Evolutionary conservation across 164 flowering plant genomes (phyloP).

Genomic region (Vitis riparia): DNA sequence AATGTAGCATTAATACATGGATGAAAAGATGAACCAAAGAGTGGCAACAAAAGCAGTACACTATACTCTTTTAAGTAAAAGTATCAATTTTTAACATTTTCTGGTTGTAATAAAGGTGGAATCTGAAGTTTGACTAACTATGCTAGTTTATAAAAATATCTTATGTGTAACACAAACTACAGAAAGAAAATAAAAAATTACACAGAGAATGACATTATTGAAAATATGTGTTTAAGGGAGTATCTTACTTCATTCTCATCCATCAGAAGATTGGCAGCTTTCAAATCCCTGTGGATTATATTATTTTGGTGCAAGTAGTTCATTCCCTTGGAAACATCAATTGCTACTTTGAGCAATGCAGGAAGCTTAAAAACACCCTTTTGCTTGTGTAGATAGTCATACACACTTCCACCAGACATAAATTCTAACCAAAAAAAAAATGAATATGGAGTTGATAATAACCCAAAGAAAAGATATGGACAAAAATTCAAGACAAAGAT

Average conservation of each 20-base stretch:
- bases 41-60: no score
- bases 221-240: not conserved
- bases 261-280: conserved; percentile 97
- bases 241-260: conserved; percentile 88
- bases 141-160: no score
- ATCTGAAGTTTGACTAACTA: no score
- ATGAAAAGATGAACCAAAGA: no score
- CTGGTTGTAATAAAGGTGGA: no score
- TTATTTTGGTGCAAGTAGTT: conserved; percentile 96
- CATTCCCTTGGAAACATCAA: conserved; percentile 98
- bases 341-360: conserved; percentile 78
- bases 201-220: not conserved
- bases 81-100: no score
- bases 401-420: conserved; percentile 97
- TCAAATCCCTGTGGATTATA: conserved; percentile 94
- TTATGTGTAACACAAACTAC: no score
- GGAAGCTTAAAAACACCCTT: conserved; percentile 86
- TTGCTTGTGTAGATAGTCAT: conserved; percentile 92
- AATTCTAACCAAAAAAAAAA: conserved; percentile 48
- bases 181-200: not conserved
- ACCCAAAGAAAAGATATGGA: not conserved
- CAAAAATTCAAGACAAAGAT: not conserved
- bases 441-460: not conserved
- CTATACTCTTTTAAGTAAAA: no score
- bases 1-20: no score